Evolutionary conservation across 2,329 filamentous ascomycete species (phyloP), one percentile per base, ranked within the genome.

Genomic region (Arthrobotrys iridis): DNA sequence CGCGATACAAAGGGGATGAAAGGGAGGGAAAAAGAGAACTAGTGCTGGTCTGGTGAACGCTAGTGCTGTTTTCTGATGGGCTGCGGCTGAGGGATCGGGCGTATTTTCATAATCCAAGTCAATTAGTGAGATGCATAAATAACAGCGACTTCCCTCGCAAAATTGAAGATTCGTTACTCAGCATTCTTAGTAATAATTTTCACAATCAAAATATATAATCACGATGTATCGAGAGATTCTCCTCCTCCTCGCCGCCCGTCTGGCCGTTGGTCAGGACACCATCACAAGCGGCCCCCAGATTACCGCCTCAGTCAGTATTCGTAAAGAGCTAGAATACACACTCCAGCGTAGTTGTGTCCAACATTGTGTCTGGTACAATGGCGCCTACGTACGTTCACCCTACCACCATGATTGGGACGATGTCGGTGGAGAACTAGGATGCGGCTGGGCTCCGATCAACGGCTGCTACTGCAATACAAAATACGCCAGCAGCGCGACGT

Each of bases 381-480:
- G 80, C 45, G 26, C 37, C 4, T 73, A 43, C 13, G 50, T 30
- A 6, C 80, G 79, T 55, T 76, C 78, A 40, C 45, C 67, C 5
- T 67, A 74, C 45, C 55, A 74, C 6, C 70, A 70, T 10, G 67
- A 76, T 11, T 78, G 77, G 77, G 72, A 78, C 55, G 79, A 79
- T 46, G 76, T 80, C 3, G 79, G 79, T 26, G 64, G 77, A 28
- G 71, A 75, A 10, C 71, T 80, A 2, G 77, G 77, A 26, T 80
- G 79, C 65, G 78, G 78, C 20, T 79, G 77, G 71, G 60, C 58
- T 8, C 77, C 78, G 3, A 76, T 77, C 63, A 80, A 80, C 63
- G 78, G 65, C 30, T 80, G 80, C 67, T 78, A 77, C 66, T 80
- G 79, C 66, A 78, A 77, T 59, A 71, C 77, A 7, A 73, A 60